These are phyloP conservation scores for Podochytrium sp. DNA, from an alignment of 192 early-diverging fungal species.

Conservation along the genomic window DNA sequence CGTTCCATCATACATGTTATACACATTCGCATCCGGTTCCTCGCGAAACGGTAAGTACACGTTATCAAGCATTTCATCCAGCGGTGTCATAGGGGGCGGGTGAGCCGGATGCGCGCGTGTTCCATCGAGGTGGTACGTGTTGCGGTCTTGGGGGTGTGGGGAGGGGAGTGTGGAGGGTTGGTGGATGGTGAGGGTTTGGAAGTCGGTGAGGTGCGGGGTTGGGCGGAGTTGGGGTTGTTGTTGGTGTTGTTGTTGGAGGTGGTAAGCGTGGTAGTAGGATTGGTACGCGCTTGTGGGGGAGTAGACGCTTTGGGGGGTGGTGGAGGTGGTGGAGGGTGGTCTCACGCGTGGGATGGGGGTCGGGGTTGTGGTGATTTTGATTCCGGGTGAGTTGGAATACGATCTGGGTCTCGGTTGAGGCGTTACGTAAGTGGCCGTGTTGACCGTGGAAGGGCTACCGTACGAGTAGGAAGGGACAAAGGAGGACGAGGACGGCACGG, in stretches of 20 bases:
- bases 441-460: background rate
- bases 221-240: background rate
- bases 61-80: constrained; percentile 18
- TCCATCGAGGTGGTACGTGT: constrained; percentile 9
- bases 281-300: background rate
- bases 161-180: background rate
- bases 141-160: no score
- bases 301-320: background rate
- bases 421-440: background rate
- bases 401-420: background rate
- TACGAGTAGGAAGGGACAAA: background rate
- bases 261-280: background rate
- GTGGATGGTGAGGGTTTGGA: background rate
- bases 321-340: background rate
- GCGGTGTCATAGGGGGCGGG: background rate
- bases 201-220: background rate
- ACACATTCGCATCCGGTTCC: background rate
- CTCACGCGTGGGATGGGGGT: background rate
- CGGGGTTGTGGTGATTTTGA: background rate
- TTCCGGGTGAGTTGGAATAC: background rate
- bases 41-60: background rate
- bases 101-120: background rate
- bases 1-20: constrained; percentile 21
- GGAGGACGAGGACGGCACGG: background rate
- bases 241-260: background rate